Evolutionary conservation across 164 flowering plant genomes (phyloP), one percentile per base, ranked within the genome.

Genomic region (Vitis labrusca): DNA sequence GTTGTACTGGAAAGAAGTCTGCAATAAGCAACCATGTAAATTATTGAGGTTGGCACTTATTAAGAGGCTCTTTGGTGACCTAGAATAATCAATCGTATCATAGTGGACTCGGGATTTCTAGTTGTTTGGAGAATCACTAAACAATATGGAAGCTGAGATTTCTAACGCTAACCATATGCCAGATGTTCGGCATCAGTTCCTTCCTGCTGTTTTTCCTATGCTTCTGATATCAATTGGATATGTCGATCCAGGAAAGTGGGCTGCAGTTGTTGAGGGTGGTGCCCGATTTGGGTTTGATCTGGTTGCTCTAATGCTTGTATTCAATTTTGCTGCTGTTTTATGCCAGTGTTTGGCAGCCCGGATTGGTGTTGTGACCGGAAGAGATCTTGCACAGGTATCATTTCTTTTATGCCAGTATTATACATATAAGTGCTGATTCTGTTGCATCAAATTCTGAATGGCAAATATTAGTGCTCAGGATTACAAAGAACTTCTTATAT

Each of bases 231-330:
- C 96, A 27, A 72, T 90, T 72, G 86, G 91, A 76, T 96, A 91
- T 80, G 80, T 96, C 69, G 99, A 96, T 69, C 97, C 93, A 61
- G 99, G 99, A 76, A 96, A 96, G 82, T 96, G 97, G 98, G 96
- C 88, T 66, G 88, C 97, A 64, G 78, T 78, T 67, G 80, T 91
- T 63, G 98, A 96, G 65, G 96, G 91, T n/a, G 99, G 99, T 64
- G 85, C 97, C 29, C 92, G 84, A 65, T 88, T 91, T 83, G 98
- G 98, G 69, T 52, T 55, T 75, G 98, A 93, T 81, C 81, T 93
- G 61, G 74, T 81, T 27, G 75, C 78, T 23, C 73, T 80, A 10
- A 68, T 87, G 73, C 80, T 93, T 63, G 57, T 86, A 57, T 89
- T 91, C 78, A 88, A 85, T 78, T 77, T 79, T 68, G 85, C 83